Evolutionary conservation across 2,329 filamentous ascomycete genomes (phyloP).

Genomic region (Shiraia sp.): DNA sequence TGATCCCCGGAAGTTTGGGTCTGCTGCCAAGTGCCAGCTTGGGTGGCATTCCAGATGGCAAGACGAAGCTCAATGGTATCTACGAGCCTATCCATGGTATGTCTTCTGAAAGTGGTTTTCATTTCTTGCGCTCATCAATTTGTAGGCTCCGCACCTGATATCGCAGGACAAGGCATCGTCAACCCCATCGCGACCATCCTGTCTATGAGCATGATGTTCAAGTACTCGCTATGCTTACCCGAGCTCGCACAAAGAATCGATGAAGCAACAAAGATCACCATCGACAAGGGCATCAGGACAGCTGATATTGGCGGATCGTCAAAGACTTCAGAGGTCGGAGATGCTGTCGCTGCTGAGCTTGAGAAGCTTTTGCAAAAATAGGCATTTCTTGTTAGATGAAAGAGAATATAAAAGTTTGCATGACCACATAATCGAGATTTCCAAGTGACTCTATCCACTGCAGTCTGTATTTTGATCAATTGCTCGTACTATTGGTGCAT

Average conservation of each 20-base stretch:
- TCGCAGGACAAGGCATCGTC: slow-evolving; percentile 87
- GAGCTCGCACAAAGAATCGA: slow-evolving; percentile 79
- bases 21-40: slow-evolving; percentile 86
- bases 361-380: slow-evolving; percentile 62
- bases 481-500: too few relatives aligned
- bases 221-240: slow-evolving; percentile 83
- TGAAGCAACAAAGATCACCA: slow-evolving; percentile 75
- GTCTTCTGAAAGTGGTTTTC: slow-evolving; percentile 20
- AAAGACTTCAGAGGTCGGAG: slow-evolving; percentile 77
- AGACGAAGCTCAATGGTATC: slow-evolving; percentile 85
- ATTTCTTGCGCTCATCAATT: slow-evolving; percentile 1
- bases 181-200: slow-evolving; percentile 92
- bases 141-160: slow-evolving; percentile 84
- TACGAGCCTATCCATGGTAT: slow-evolving; percentile 96
- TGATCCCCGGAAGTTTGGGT: slow-evolving; percentile 89
- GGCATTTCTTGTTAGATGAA: too few relatives aligned
- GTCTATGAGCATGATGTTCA: slow-evolving; percentile 92
- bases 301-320: slow-evolving; percentile 81
- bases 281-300: slow-evolving; percentile 78
- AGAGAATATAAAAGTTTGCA: not conserved
- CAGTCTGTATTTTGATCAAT: too few relatives aligned
- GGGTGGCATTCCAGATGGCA: slow-evolving; percentile 82
- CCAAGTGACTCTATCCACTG: too few relatives aligned
- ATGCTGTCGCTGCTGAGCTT: slow-evolving; percentile 77
- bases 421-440: too few relatives aligned